Evolutionary conservation across 2,329 filamentous ascomycete genomes (phyloP), one percentile per base, ranked within the genome.

Genomic region (Metarhizium sp.): DNA sequence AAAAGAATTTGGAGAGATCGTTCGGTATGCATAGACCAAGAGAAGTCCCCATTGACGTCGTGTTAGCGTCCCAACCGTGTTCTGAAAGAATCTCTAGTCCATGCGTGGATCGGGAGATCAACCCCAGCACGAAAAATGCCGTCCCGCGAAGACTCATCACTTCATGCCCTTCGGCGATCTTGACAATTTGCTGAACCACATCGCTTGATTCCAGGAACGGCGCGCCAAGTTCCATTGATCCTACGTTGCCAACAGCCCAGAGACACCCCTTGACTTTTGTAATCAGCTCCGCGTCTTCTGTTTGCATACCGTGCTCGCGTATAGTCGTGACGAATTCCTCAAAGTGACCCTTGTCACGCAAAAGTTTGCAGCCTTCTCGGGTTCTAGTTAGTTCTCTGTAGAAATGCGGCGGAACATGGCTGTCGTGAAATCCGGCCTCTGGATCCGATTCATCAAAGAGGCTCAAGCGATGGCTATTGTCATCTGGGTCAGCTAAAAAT

Each of bases 241-340:
- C 94, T 42, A 99, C 92, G 63, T 99, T 99, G 29, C 94, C 94
- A 1, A 99, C 91, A 0, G 94, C 94, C 94, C 94, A 99, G 50
- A 99, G 77, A 67, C 91, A 96, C 7, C 92, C 94, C 70, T 99
- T 99, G 60, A 97, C 90, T 68, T 96, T 97, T 57, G 90, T 84
- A 48, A 97, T 85, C 29, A 87, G 80, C 69, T 99, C 94, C 0
- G 81, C 69, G 63, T 99, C 94, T 61, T 95, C 87, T 46, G 86
- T 85, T 62, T 94, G 87, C 76, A 92, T 86, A 40, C 87, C 88
- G 63, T 91, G 87, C 59, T 97, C 91, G 51, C 87, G 85, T 61
- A 99, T 96, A 0, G 90, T 96, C 49, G 83, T 79, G 0, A 86
- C 88, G 65, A 99, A 99, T 64, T 97, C 92, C 59, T 91, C 86